phyloP scores from a whole-genome alignment of 352 stramenopile genomes.

The Elongisporangium anandrum region DNA sequence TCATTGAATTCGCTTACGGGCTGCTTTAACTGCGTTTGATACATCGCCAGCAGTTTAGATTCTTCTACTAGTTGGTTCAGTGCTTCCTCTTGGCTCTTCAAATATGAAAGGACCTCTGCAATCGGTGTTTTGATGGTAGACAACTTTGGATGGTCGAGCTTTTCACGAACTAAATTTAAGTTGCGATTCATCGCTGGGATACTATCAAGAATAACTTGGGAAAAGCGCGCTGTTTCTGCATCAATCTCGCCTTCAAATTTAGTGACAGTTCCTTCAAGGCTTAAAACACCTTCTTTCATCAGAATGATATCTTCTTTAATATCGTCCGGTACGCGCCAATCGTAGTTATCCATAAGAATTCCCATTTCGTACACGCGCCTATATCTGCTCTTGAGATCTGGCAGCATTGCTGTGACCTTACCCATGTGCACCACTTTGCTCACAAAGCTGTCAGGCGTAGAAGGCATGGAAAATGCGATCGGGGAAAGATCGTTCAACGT shows the following conservation, averaged over 20 bases:
- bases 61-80: conserved; percentile 76
- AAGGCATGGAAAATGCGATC: conserved; percentile 66
- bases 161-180: conserved; percentile 69
- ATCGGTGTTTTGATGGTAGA: conserved; percentile 73
- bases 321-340: conserved; percentile 89
- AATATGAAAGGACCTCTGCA: conserved; percentile 65
- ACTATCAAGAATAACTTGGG: conserved; percentile 87
- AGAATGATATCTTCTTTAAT: conserved; percentile 92
- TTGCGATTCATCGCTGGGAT: conserved; percentile 73
- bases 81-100: conserved; percentile 64
- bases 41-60: conserved; percentile 83
- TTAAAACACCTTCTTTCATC: conserved; percentile 90
- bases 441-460: conserved; percentile 74
- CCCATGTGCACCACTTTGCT: conserved; percentile 88
- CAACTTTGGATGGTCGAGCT: conserved; percentile 79
- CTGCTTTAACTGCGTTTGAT: conserved; percentile 87
- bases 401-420: conserved; percentile 53
- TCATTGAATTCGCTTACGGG: conserved; percentile 86
- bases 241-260: conserved; percentile 90
- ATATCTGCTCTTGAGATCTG: conserved; percentile 67
- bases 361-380: conserved; percentile 84
- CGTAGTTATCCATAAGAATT: conserved; percentile 89
- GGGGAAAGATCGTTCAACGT: conserved; percentile 84
- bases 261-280: conserved; percentile 86
- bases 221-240: conserved; percentile 89